Percentiles rank a stretch among this genome's conserved stretches.
Evolutionary conservation across 768 basidiomycete genomes (phyloP).

Genomic region (Scleroderma citrinum): DNA sequence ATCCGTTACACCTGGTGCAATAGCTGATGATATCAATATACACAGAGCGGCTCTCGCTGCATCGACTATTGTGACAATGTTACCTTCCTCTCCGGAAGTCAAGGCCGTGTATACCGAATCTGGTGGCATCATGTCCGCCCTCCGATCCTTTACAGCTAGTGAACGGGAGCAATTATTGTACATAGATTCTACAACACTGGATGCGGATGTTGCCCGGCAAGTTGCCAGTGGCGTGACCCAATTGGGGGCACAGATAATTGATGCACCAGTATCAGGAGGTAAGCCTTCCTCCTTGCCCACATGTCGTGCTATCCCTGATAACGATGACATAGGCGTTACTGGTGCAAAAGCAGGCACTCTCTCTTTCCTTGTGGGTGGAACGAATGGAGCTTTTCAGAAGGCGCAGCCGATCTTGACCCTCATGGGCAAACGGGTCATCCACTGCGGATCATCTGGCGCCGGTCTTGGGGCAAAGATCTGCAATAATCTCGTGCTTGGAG

Average conservation of each 20-base stretch:
- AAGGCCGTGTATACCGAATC: slow-evolving; percentile 59
- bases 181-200: slow-evolving; percentile 90
- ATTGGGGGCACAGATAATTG: slow-evolving; percentile 71
- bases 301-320: slow-evolving; percentile 3
- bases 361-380: slow-evolving; percentile 88
- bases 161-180: slow-evolving; percentile 49
- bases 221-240: slow-evolving; percentile 50
- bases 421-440: slow-evolving; percentile 80
- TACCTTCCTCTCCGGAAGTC: slow-evolving; percentile 90
- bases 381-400: slow-evolving; percentile 46
- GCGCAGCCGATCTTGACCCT: slow-evolving; percentile 54
- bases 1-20: background rate
- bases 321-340: slow-evolving; percentile 52
- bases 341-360: slow-evolving; percentile 86
- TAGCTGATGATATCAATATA: slow-evolving; percentile 10
- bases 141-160: slow-evolving; percentile 40
- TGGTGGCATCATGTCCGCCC: slow-evolving; percentile 59
- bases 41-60: slow-evolving; percentile 59
- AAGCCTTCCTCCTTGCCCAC: slow-evolving; percentile 19
- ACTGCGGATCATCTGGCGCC: slow-evolving; percentile 78
- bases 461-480: slow-evolving; percentile 88
- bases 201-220: slow-evolving; percentile 65
- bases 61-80: slow-evolving; percentile 76
- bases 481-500: slow-evolving; percentile 76
- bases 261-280: slow-evolving; percentile 95